Base-by-base conservation (phyloP, 352 stramenopile genomes). In the Phytophthora sp. region DNA sequence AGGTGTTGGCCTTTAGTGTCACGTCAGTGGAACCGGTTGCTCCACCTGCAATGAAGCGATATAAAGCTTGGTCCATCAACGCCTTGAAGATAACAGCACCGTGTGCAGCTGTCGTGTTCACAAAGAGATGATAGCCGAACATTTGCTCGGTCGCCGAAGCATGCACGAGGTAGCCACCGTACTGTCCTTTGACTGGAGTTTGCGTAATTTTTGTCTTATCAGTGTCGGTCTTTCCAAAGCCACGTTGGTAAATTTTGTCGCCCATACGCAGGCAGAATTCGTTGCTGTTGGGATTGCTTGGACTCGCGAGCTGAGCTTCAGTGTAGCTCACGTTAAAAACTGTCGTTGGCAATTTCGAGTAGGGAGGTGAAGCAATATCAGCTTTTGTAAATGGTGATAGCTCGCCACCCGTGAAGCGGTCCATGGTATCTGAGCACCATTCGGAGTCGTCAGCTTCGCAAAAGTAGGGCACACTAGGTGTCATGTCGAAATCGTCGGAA, bases 191-290 rank as follows among this genome's bases (percentile, higher is more conserved):
- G 2, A 74, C 62, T 1, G 66, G 54, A 1, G 53, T 64, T 35
- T 54, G 44, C 0, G 96, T 89, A 44, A 81, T 80, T 17, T 86
- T 95, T 0, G 79, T 87, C 71, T 96, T 96, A 21, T 88, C 88
- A 1, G 62, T 87, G 18, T 76, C 62, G 2, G 51, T 62, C 39
- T 75, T 79, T 21, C 58, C 62, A 34, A 79, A 79, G 12, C 38
- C 71, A 17, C 72, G 72, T 34, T 75, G 52, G 38, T 73, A 77
- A 13, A 77, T 65, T 15, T 66, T 58, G 17, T 80, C 54, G 39
- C 72, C 49, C 37, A 83, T 65, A 15, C 71, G 68, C 21, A 83
- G 41, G 38, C 69, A 76, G 38, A 72, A 76, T 0, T 68, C 74
- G n/a, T 52, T 75, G 23, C 72, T 62, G 18, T 65, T 48, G 18